These are phyloP conservation scores for Chamaecyparis obtusa DNA, from an alignment of 75 land plant genomes.

Conservation along the genomic window DNA sequence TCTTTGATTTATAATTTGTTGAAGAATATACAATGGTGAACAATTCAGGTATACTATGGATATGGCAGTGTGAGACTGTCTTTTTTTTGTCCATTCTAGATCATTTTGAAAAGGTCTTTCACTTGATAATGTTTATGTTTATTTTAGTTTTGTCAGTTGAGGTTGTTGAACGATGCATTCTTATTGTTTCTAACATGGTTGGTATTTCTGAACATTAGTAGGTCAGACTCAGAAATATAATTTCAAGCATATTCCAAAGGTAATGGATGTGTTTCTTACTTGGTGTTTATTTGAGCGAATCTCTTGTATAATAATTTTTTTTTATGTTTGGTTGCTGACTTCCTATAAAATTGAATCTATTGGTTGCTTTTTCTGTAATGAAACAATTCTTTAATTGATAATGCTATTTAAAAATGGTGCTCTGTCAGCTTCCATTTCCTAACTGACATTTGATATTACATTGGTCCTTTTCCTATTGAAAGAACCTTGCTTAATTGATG, in stretches of 20 bases:
- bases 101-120: background rate
- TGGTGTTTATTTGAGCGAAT: background rate
- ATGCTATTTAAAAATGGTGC: background rate
- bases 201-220: constrained; percentile 15
- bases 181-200: background rate
- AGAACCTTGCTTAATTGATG: background rate
- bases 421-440: background rate
- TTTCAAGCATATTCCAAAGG: constrained; percentile 88
- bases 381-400: background rate
- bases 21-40: background rate
- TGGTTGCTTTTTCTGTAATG: background rate
- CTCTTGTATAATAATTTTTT: background rate
- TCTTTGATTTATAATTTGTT: background rate
- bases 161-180: background rate
- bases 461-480: background rate
- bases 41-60: background rate
- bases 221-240: constrained; percentile 26
- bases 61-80: background rate
- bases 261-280: constrained; percentile 16
- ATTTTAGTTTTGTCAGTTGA: background rate
- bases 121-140: background rate
- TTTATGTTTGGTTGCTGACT: background rate
- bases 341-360: background rate
- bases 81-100: background rate
- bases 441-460: background rate